Evolutionary conservation across 148 eudicot genomes (phyloP).

Genomic region (Rhododendron griersonianum): DNA sequence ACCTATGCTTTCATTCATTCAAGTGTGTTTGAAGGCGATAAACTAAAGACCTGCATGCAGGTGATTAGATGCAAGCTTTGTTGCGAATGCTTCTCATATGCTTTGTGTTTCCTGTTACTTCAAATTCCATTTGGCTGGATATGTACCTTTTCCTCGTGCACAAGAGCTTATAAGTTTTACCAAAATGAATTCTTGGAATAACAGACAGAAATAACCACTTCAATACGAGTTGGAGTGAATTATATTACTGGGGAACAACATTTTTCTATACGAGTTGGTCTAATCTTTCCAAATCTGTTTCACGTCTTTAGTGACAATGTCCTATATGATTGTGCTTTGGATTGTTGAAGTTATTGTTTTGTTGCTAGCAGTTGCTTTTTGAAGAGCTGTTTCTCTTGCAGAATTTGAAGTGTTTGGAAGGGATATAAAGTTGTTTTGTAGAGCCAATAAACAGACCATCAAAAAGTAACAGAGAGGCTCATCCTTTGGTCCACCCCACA

Average conservation of each 20-base stretch:
- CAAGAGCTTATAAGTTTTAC: neutral
- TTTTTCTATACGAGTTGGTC: neutral
- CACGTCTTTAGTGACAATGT: neutral
- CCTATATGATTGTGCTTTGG: neutral
- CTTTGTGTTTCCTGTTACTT: neutral
- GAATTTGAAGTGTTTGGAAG: neutral
- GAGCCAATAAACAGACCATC: neutral
- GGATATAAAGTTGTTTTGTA: neutral
- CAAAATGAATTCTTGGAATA: neutral
- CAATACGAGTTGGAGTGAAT: neutral
- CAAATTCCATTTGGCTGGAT: neutral
- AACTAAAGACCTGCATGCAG: neutral
- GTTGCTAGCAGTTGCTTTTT: neutral
- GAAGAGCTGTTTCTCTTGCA: neutral
- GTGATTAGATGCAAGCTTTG: neutral
- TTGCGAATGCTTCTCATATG: neutral
- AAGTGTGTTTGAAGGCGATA: neutral
- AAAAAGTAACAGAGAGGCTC: neutral
- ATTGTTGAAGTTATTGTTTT: neutral
- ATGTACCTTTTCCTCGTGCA: neutral
- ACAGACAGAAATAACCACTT: neutral
- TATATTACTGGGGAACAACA: neutral
- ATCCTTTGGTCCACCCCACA: neutral
- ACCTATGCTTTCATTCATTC: neutral
- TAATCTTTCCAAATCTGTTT: neutral